These are phyloP conservation scores for Nigrograna mackinnonii DNA, from an alignment of 2,329 filamentous ascomycete species.

Conservation along the genomic window DNA sequence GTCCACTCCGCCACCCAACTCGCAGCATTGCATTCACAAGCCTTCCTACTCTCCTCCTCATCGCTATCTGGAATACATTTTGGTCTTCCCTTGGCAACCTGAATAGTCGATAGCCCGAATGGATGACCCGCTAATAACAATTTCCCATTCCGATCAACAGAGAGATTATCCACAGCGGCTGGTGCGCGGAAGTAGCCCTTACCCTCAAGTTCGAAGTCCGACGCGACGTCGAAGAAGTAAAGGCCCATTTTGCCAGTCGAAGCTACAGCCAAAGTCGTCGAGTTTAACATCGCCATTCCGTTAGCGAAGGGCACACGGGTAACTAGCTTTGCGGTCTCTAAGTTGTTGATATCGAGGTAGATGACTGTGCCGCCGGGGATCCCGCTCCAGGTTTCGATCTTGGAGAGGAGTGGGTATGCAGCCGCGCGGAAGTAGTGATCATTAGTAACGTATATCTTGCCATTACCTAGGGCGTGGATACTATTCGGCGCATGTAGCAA, in stretches of 20 bases:
- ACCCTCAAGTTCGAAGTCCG: constrained; percentile 12
- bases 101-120: constrained; percentile 33
- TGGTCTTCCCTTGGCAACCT: constrained; percentile 19
- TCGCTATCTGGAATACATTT: constrained; percentile 16
- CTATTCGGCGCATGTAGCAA: constrained; percentile 44
- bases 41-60: constrained; percentile 17
- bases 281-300: constrained; percentile 42
- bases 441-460: constrained; percentile 45
- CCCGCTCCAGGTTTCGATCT: constrained; percentile 44
- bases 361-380: constrained; percentile 42
- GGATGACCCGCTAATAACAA: constrained; percentile 48
- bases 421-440: constrained; percentile 44
- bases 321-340: constrained; percentile 19
- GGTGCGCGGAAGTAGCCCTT: constrained; percentile 24
- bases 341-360: constrained; percentile 29
- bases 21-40: constrained; percentile 29
- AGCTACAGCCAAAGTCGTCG: constrained; percentile 41
- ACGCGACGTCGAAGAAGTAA: constrained; percentile 34
- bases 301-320: constrained; percentile 46
- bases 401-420: constrained; percentile 26
- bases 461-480: constrained; percentile 34
- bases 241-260: constrained; percentile 38
- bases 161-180: constrained; percentile 45
- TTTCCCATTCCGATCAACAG: constrained; percentile 39
- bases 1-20: constrained; percentile 47